These are phyloP conservation scores for Solanum virginianum DNA, from an alignment of 257 asterid species.

Conservation along the genomic window DNA sequence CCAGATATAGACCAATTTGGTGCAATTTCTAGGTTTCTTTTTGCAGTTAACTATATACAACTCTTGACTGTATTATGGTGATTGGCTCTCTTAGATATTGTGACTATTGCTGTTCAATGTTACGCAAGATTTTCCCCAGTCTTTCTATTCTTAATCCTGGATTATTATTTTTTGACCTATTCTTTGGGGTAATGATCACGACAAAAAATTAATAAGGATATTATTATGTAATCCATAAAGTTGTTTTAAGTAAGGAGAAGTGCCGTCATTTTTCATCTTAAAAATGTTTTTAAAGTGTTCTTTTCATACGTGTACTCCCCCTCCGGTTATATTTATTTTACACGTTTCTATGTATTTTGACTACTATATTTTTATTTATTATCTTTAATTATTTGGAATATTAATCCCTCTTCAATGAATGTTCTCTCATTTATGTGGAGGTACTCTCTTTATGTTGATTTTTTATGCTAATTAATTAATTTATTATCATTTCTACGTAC, in stretches of 20 bases:
- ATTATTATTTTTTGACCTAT: no score
- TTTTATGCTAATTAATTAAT: neutral
- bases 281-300: neutral
- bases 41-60: neutral
- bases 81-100: neutral
- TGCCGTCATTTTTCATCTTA: no score
- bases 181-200: no score
- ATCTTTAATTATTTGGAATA: neutral
- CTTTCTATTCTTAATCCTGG: no score
- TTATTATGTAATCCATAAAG: no score
- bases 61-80: neutral
- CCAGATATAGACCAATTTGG: neutral
- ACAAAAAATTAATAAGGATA: no score
- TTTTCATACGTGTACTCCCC: neutral
- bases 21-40: neutral
- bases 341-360: neutral
- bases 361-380: neutral
- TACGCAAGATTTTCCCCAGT: neutral
- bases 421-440: neutral
- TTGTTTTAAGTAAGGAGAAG: no score
- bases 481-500: neutral
- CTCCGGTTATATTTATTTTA: neutral
- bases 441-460: neutral
- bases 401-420: neutral
- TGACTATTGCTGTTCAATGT: neutral